A percentile compares a stretch with the other conserved stretches of the same genome.
phyloP scores from a whole-genome alignment of 2,329 filamentous ascomycete species.

The Tolypocladium sp. region DNA sequence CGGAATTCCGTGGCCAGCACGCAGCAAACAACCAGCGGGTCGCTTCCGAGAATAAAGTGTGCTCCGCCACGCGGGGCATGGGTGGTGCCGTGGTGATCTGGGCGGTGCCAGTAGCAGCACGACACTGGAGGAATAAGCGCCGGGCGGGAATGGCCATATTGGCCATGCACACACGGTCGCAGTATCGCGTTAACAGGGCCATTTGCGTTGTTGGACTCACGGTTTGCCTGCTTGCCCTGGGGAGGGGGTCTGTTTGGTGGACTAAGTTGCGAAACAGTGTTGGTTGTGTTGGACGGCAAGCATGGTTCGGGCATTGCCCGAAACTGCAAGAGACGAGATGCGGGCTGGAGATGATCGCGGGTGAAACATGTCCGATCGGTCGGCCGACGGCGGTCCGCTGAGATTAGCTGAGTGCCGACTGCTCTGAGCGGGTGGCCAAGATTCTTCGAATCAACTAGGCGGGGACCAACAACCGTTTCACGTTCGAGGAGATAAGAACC shows the following conservation, averaged over 20 bases:
- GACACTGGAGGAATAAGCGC: constrained; percentile 3
- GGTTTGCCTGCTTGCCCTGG: neutral
- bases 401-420: neutral
- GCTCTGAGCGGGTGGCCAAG: neutral
- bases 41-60: neutral
- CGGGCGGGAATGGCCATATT: neutral
- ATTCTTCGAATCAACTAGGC: neutral
- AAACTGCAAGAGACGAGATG: neutral
- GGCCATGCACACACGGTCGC: neutral
- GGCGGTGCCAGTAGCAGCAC: neutral
- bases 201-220: neutral
- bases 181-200: neutral
- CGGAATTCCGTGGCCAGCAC: neutral
- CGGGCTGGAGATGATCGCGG: neutral
- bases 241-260: neutral
- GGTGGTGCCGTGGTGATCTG: neutral
- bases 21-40: neutral
- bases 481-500: neutral
- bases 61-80: neutral
- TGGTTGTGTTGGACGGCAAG: neutral
- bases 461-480: neutral
- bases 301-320: neutral
- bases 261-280: neutral
- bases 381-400: neutral
- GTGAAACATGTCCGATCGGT: neutral